Evolutionary conservation across 1,139 yeast species (phyloP), one percentile per base, ranked within the genome.

Genomic region (Yamadazyma dushanensis): DNA sequence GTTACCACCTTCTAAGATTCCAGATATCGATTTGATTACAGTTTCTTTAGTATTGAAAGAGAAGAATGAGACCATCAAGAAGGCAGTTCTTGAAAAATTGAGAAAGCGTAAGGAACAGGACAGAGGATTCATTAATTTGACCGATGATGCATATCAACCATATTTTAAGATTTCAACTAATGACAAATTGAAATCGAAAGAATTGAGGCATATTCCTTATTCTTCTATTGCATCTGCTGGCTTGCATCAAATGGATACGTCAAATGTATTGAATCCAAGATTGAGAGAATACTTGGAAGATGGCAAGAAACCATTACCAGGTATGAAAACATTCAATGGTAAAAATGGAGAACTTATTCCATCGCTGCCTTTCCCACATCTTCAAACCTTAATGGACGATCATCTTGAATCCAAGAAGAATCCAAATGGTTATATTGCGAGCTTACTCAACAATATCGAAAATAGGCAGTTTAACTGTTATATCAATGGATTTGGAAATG

Each of bases 121-220:
- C 59, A 67, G 70, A 37, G 80, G 78, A 3, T 90, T 81, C 77
- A 75, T 85, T 46, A 92, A 92, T 54, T 73, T 86, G 38, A 87
- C 97, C 1, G 97, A 90, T 61, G 90, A 86, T 61, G 85, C 95
- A n/a, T 78, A 79, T 53, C 86, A 83, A 51, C 97, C 97, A n/a
- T 81, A 75, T 41, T 83, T 88, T 56, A 81, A 84, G 47, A 75
- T 88, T 40, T 72, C 82, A 13, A 65, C 72, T 9, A 70, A 78
- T 39, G 78, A 80, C 24, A 63, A 63, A 22, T 61, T 68, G 27
- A 60, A 66, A 22, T 46, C 49, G 24, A 59, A 76, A 38, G 86
- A 82, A 43, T 62, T 78, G 30, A 66, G 70, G 29, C 90, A 83
- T 51, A 71, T 86, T 2, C 92, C 95, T 1, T 86, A 84, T 53